Base-by-base conservation (phyloP, 2,329 filamentous ascomycete species). In the Paecilomyces dactylethromorphus region DNA sequence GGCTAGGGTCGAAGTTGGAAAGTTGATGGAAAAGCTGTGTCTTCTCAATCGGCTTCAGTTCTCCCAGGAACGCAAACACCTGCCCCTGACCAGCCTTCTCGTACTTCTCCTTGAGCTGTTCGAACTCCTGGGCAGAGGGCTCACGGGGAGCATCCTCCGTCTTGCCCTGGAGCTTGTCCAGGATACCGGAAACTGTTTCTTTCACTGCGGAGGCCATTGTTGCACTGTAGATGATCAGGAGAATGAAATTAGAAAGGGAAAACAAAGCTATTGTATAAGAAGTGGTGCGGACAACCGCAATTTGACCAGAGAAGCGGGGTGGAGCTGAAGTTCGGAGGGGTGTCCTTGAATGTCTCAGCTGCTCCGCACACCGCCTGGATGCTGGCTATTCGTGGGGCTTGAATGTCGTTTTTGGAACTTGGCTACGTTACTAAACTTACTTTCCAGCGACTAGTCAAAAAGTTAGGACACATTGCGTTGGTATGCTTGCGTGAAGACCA, bases 1-100 rank as follows among this genome's bases (percentile, higher is more conserved):
- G 84, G 60, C 84, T 82, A 58, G 93, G 92, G 73, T 97, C 86
- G 79, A 97, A 91, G 69, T 81, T 82, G 64, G 84, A 83, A 61
- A 97, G 84, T 78, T 97, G 94, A 69, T 88, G 79, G 81, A 87
- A 96, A 59, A 99, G 85, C 8, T 82, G 75, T 52, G 87, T 86
- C 79, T 96, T 91, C 64, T 97, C 91, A 56, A 82, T 76, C 18
- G 82, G 77, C 62, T 81, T 81, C 63, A 99, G 87, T 62, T 87
- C 84, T 71, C 97, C 91, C 80, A 90, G 96, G 78, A 92, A 97
- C 59, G 87, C 82, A 70, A 95, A 91, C 64, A 95, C 89, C 65
- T 96, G 91, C 59, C 84, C 88, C 76, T 96, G 91, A 32, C 83
- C 84, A 54, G 89, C 89, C 65, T 87, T 82, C 62, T 83, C 80